A percentile compares a stretch with the other conserved stretches of the same genome.
These are phyloP conservation scores for Mercurialis annua DNA, from an alignment of 345 rosid species.

Conservation along the genomic window DNA sequence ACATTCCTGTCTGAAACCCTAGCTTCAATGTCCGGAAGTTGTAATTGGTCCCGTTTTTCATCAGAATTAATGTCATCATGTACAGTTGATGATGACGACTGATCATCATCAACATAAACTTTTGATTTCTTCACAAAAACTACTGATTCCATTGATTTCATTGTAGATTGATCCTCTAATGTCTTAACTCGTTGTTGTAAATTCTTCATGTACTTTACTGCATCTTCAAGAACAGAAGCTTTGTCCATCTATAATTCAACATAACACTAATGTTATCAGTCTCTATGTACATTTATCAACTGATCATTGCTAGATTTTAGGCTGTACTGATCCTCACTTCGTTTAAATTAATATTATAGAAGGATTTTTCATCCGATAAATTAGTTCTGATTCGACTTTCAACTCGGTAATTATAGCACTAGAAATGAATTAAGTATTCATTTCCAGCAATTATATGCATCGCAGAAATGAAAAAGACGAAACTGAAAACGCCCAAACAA, in stretches of 20 bases:
- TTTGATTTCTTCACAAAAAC: conserved; percentile 49
- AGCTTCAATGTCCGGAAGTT: conserved; percentile 68
- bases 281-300: neutral
- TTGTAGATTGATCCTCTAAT: conserved; percentile 53
- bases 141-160: conserved; percentile 46
- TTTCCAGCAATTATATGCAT: no score
- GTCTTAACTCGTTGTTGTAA: conserved; percentile 60
- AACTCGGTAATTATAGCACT: no score
- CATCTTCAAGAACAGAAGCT: conserved; percentile 62
- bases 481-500: no score
- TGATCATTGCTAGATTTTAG: no score
- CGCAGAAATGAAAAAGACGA: no score
- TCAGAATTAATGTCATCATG: conserved; percentile 27
- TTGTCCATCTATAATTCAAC: conserved; percentile 51
- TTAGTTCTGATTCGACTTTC: no score
- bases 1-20: conserved; percentile 53
- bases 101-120: conserved; percentile 38
- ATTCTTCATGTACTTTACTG: conserved; percentile 54
- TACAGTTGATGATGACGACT: conserved; percentile 30
- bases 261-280: neutral
- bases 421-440: no score
- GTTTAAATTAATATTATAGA: no score
- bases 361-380: no score
- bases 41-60: conserved; percentile 6
- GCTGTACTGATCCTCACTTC: no score